phyloP scores from a whole-genome alignment of 2,329 filamentous ascomycete genomes.

The Botrytis galanthina region DNA sequence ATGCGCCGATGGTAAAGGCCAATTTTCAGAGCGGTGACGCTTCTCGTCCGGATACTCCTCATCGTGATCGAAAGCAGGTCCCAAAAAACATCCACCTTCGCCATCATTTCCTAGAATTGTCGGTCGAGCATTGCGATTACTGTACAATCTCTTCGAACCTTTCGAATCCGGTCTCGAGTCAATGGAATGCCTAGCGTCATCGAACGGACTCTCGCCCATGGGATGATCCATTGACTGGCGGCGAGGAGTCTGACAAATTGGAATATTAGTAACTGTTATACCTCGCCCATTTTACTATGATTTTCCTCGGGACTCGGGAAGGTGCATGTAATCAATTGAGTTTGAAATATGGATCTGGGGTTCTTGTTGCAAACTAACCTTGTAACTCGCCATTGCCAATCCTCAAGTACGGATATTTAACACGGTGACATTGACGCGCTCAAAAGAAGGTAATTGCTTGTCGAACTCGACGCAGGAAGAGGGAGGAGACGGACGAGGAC shows the following conservation, averaged over 20 bases:
- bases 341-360: constrained; percentile 11
- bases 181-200: constrained; percentile 14
- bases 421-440: constrained; percentile 20
- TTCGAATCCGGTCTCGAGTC: constrained; percentile 33
- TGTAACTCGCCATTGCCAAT: constrained; percentile 20
- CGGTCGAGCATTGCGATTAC: constrained; percentile 33
- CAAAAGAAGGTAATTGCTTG: background rate
- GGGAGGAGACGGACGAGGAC: background rate
- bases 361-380: constrained; percentile 10
- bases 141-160: constrained; percentile 38
- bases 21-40: constrained; percentile 45
- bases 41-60: constrained; percentile 41
- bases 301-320: background rate
- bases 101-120: constrained; percentile 32
- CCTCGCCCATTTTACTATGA: background rate
- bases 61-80: constrained; percentile 24
- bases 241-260: constrained; percentile 18
- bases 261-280: constrained; percentile 9
- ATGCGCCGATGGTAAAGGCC: constrained; percentile 40
- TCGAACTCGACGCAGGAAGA: background rate
- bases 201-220: constrained; percentile 20
- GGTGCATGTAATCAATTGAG: constrained; percentile 3
- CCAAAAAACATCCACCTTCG: constrained; percentile 35
- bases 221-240: constrained; percentile 21
- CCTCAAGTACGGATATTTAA: constrained; percentile 2